Conservation (phyloP, 108 stramenopile genomes). For the Schizochytrium sp. region DNA sequence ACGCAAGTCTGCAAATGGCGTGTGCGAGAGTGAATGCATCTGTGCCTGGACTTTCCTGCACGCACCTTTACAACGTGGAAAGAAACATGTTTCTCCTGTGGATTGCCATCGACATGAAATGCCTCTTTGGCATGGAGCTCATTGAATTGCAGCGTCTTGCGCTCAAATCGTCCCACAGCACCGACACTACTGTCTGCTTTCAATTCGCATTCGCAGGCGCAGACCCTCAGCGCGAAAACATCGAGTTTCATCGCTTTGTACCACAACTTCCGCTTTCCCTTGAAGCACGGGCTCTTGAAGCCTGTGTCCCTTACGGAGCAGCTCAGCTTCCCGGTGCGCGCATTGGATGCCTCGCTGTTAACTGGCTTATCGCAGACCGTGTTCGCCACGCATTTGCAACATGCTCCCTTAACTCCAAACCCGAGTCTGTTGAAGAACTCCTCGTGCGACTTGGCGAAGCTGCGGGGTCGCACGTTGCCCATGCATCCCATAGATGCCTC, state of each 20-base stretch:
- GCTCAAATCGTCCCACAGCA: not conserved
- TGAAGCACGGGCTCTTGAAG: not conserved
- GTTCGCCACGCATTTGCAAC: conserved; percentile 12
- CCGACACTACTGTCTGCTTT: conserved; percentile 44
- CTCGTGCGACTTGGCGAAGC: conserved; percentile 24
- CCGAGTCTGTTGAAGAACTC: conserved; percentile 35
- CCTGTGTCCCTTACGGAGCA: not conserved
- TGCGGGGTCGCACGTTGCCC: not conserved
- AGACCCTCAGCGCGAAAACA: not conserved
- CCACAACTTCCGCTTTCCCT: not conserved
- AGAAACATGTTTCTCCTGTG: not conserved
- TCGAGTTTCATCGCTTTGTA: not conserved
- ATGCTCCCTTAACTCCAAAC: not conserved
- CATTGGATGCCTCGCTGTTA: conserved; percentile 41
- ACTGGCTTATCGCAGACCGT: conserved; percentile 56
- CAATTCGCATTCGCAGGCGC: conserved; percentile 40
- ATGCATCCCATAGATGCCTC: conserved; percentile 31
- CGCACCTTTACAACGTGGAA: not conserved
- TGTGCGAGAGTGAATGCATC: not conserved
- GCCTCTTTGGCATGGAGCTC: conserved; percentile 45
- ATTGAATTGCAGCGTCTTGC: conserved; percentile 17
- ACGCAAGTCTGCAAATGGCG: not conserved
- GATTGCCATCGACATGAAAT: conserved; percentile 46
- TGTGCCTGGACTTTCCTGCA: not conserved
- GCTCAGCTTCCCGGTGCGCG: not conserved